Conservation (phyloP, 139 green algal genomes). For the Ettlia oleoabundans region DNA sequence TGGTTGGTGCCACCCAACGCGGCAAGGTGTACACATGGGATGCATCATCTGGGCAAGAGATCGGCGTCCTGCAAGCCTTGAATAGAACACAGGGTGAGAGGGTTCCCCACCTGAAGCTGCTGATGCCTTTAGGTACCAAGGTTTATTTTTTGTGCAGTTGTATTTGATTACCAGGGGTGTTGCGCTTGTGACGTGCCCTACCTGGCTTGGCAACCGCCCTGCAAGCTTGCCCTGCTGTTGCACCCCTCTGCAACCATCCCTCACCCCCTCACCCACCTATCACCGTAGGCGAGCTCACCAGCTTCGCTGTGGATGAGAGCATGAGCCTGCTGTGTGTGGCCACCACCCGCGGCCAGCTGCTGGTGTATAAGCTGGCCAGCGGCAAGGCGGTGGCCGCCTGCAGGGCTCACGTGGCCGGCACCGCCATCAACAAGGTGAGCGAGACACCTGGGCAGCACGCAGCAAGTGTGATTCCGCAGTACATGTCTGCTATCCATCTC, state of each 20-base stretch:
- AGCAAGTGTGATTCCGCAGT: too few species aligned
- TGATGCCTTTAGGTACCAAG: too few species aligned
- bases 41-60: not conserved
- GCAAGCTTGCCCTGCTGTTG: not conserved
- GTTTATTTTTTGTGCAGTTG: too few species aligned
- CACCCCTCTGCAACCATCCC: not conserved
- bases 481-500: too few species aligned
- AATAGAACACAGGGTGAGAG: not conserved
- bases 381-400: conserved; percentile 1
- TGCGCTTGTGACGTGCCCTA: not conserved
- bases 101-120: too few species aligned
- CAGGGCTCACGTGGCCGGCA: conserved; percentile 1
- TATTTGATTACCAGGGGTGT: not conserved
- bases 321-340: not conserved
- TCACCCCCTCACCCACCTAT: not conserved
- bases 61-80: not conserved
- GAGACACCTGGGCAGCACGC: too few species aligned
- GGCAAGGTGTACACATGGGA: not conserved
- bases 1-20: not conserved
- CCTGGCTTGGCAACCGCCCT: too few species aligned
- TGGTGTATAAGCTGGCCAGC: not conserved
- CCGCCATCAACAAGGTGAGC: not conserved
- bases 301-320: not conserved
- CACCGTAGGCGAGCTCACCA: conserved; percentile 3
- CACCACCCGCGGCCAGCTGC: conserved; percentile 3